Base-by-base conservation (phyloP, 768 basidiomycete species). In the Kwoniella botswanensis region DNA sequence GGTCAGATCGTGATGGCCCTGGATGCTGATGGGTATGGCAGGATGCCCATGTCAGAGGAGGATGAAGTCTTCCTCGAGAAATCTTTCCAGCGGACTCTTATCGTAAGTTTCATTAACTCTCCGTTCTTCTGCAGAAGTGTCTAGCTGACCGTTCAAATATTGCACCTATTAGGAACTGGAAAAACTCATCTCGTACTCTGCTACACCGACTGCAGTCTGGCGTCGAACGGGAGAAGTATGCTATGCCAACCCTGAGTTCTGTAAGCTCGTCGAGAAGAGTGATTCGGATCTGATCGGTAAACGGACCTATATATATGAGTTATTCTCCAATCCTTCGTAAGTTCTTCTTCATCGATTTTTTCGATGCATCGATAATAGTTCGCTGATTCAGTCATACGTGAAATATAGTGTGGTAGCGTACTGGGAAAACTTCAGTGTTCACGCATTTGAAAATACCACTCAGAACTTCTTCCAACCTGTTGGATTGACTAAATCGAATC, bases 141-240 rank as follows among this genome's bases (percentile, higher is more conserved):
- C 35, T 35, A 35, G 35, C 35, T 35, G 35, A 35, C 35, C 35
- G 0, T 9, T 35, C 7, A 35, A 22, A n/a, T 21, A 59, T 13
- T 59, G 4, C 24, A 15, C 54, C 26, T 58, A 70, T 17, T 61
- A 96, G 93, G 96, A 98, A 86, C 88, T 98, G 67, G 93, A 97
- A 84, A 98, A 97, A 85, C 88, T 98, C 71, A 97, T 98, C 70
- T 94, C 93, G 63, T 97, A 93, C 83, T 95, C 92, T 76, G 96
- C 96, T 12, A 98, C 96, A 35, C 96, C 96, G 2, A 98, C 96
- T 1, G 94, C 95, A 53, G 92, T 96, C 12, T 99, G 96, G 96
- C 90, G 97, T 56, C 88, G 97, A 62, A 99, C 97, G 21, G 97
- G 97, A 77, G 97, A 99, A 85, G 94, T 99, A 26, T 95, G 94